phyloP scores from a whole-genome alignment of 345 rosid genomes.

The Hirschfeldia incana region DNA sequence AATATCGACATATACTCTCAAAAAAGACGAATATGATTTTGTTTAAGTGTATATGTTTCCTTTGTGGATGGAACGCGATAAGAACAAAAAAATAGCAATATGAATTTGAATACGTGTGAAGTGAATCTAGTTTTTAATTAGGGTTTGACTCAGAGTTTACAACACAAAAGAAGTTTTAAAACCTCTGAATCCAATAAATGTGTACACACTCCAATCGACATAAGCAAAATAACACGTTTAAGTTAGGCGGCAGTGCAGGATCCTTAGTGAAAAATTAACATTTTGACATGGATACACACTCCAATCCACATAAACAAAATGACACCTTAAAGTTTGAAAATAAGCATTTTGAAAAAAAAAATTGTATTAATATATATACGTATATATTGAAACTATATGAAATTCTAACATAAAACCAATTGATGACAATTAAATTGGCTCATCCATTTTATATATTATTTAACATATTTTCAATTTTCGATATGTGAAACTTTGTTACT shows the following conservation, averaged over 20 bases:
- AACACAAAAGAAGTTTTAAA: background rate
- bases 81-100: background rate
- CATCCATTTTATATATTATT: too few relatives aligned
- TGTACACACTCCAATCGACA: conserved; percentile 22
- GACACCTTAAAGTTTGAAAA: too few relatives aligned
- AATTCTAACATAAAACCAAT: too few relatives aligned
- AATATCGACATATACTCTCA: background rate
- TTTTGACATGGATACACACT: too few relatives aligned
- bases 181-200: background rate
- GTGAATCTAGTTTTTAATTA: conserved; percentile 11
- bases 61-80: background rate
- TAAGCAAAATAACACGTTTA: background rate
- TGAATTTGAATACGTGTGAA: conserved; percentile 29
- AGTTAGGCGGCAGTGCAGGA: background rate
- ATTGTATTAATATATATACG: too few relatives aligned
- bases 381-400: too few relatives aligned
- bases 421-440: too few relatives aligned
- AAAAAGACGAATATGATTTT: background rate
- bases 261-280: background rate
- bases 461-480: too few relatives aligned
- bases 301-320: too few relatives aligned
- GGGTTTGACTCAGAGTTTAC: conserved; percentile 6
- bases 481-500: too few relatives aligned
- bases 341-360: too few relatives aligned
- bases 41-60: background rate